Base-by-base conservation (phyloP, 805 yeast species). In the Spathaspora sp. region DNA sequence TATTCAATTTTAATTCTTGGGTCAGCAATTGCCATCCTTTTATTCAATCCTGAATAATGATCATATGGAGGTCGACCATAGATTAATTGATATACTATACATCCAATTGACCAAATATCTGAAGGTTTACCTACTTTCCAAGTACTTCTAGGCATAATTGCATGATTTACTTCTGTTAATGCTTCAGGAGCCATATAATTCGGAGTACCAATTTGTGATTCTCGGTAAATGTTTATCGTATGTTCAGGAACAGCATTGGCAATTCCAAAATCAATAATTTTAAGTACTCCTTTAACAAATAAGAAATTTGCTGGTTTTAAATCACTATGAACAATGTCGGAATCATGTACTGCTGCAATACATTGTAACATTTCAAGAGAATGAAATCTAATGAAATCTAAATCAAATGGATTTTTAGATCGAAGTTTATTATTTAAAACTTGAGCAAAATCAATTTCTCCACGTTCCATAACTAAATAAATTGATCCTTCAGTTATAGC, bases 161-260 rank as follows among this genome's bases (percentile, higher is more conserved):
- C 52, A 31, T 69, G 73, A 48, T 66, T 74, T 6, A 70, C 81
- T 66, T 87, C 96, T 44, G 86, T 77, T 53, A 93, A 70, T 0
- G 97, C 89, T 67, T 93, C 99, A 0, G 99, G 99, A 0, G 99
- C 97, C 98, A 93, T 94, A 66, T 93, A 94, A 65, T 88, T 90
- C 1, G 97, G 97, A 0, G 99, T 93, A 4, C 99, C 99, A 49
- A 91, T 86, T 64, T 90, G 97, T 5, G 90, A 81, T 53, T 89
- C 96, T 52, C 97, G 78, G 63, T 92, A 92, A 17, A 93, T 81
- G 60, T 94, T 93, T 18, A 89, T 84, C 0, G 98, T 93, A 62
- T 90, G 89, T 49, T 92, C 97, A 1, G 96, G 94, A 1, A 94
- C 90, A 0, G 93, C 90, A 68, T 92, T 88, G n/a, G 98, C 89